Base-by-base conservation (phyloP, 2,329 filamentous ascomycete species). In the Alternaria novae-zelandiae region DNA sequence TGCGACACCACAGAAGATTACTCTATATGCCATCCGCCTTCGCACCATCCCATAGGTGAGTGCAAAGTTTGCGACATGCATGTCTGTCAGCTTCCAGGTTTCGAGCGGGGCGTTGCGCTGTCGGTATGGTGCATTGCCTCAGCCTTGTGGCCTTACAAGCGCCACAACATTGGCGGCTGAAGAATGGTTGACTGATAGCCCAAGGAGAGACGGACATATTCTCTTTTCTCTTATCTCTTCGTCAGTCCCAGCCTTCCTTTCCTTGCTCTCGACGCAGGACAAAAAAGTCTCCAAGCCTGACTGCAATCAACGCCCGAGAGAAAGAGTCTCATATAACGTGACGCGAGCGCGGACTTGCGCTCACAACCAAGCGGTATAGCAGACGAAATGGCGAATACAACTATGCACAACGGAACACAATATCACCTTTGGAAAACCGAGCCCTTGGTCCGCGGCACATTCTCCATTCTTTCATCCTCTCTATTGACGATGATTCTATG, bases 1-100 rank as follows among this genome's bases (percentile, higher is more conserved):
- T 4, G 2, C 47, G 4, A 51, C 17, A 10, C n/a, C 5, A 9
- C 6, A 1, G 7, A 20, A 0, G 0, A 6, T 5, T 3, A n/a
- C 20, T 12, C 3, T 12, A 12, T 30, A 9, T 7, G 20, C 2
- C 5, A 11, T 20, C 9, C 2, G 10, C 0, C 5, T 12, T 6
- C 2, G 6, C 15, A 11, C 4, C n/a, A 17, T 49, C 10, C 3
- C 46, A 13, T 49, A 6, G 5, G 6, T 11, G 1, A 20, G 1
- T 26, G 5, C 8, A 15, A 7, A 26, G 9, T 3, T 11, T 3
- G 15, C 3, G 11, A 10, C 9, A 12, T 12, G 9, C 46, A 28
- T 4, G 15, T 12, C 11, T 28, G 46, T 50, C 47, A 13, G 25
- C 47, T 20, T 20, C 11, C 11, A 30, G 5, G n/a, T 25, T 3